Percentiles rank a stretch among this genome's conserved stretches.
phyloP scores from a whole-genome alignment of 2,329 filamentous ascomycete genomes.

The Cladobotryum protrusum region DNA sequence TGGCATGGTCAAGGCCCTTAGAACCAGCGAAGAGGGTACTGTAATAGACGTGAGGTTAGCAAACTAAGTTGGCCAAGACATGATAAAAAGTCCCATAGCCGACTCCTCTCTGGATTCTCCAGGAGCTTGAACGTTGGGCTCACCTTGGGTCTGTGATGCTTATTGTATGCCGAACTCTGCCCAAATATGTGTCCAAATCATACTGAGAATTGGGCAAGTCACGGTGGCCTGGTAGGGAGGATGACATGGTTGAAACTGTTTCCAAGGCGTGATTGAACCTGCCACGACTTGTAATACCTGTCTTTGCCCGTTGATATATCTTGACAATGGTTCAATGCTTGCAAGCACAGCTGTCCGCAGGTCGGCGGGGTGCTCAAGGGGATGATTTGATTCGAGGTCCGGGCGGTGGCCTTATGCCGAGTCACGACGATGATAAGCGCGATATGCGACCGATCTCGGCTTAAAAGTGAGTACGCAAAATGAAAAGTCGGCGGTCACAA shows the following conservation, averaged over 20 bases:
- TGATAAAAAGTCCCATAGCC: too few species aligned
- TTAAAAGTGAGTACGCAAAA: background rate
- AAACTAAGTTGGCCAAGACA: background rate
- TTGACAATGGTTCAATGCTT: background rate
- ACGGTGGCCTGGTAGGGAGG: constrained; percentile 60
- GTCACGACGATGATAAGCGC: constrained; percentile 16
- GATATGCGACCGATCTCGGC: constrained; percentile 12
- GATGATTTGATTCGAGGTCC: constrained; percentile 5
- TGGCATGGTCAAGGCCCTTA: constrained; percentile 77
- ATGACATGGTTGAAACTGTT: constrained; percentile 46
- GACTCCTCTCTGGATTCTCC: too few species aligned
- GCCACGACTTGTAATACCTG: background rate
- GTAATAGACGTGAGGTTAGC: constrained; percentile 4
- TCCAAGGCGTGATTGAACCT: constrained; percentile 3
- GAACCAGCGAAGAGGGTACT: constrained; percentile 82
- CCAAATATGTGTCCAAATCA: constrained; percentile 91
- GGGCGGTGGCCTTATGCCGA: constrained; percentile 2
- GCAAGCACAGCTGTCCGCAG: constrained; percentile 1
- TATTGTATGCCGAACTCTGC: constrained; percentile 81
- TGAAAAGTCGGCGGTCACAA: too few species aligned
- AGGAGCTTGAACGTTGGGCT: constrained; percentile 31
- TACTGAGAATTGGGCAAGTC: constrained; percentile 88
- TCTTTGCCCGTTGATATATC: too few species aligned
- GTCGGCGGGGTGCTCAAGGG: constrained; percentile 9
- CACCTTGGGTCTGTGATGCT: constrained; percentile 94